phyloP scores from a whole-genome alignment of 2,329 filamentous ascomycete species.

The Cladophialophora psammophila region DNA sequence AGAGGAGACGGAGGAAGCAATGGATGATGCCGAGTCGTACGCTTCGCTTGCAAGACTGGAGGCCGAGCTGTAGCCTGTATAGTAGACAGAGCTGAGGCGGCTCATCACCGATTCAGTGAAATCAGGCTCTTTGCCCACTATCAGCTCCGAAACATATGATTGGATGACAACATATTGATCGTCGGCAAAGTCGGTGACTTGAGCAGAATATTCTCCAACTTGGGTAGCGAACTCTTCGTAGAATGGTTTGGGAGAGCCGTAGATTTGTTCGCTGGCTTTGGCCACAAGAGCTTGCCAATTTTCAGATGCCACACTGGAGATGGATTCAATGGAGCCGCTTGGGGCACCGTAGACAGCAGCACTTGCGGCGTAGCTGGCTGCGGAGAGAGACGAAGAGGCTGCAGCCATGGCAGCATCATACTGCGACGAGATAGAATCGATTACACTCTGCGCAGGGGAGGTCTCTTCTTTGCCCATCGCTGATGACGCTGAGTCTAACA shows the following conservation, averaged over 20 bases:
- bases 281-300: constrained; percentile 71
- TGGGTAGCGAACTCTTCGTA: constrained; percentile 32
- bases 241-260: constrained; percentile 67
- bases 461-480: constrained; percentile 47
- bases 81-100: constrained; percentile 74
- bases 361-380: constrained; percentile 51
- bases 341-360: constrained; percentile 55
- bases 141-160: constrained; percentile 76
- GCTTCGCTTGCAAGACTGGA: constrained; percentile 61
- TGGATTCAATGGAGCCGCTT: constrained; percentile 53
- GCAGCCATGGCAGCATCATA: constrained; percentile 54
- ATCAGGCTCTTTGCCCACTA: constrained; percentile 77
- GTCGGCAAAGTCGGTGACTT: constrained; percentile 66
- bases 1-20: constrained; percentile 47
- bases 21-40: constrained; percentile 49
- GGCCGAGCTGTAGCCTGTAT: constrained; percentile 64
- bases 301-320: constrained; percentile 64
- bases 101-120: constrained; percentile 82
- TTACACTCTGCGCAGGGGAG: constrained; percentile 49
- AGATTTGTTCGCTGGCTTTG: constrained; percentile 72
- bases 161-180: constrained; percentile 74
- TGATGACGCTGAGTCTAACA: constrained; percentile 51
- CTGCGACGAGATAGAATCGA: constrained; percentile 55
- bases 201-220: constrained; percentile 60
- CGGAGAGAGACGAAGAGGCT: constrained; percentile 53